Conservation (phyloP, 345 rosid species). For the Zanthoxylum bungeanum region DNA sequence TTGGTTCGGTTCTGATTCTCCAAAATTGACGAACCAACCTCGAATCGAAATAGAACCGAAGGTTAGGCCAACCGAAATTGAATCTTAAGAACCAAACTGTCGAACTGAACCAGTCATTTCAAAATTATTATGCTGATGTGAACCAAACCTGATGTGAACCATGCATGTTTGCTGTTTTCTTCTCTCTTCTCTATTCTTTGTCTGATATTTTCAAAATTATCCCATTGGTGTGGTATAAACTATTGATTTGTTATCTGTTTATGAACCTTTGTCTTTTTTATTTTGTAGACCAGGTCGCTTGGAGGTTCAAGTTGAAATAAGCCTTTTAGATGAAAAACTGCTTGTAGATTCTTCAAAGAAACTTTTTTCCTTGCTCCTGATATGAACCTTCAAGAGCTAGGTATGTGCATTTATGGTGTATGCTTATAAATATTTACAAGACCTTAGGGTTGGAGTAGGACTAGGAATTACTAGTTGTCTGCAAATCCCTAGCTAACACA, state of each 20-base stretch:
- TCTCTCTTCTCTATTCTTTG: too few species aligned
- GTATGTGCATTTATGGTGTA: constrained; percentile 36
- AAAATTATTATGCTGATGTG: too few species aligned
- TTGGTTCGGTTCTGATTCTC: too few species aligned
- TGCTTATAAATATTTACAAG: not conserved
- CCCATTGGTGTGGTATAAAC: not conserved
- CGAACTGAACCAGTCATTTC: too few species aligned
- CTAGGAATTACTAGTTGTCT: not conserved
- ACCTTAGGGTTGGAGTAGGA: not conserved
- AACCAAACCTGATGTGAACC: too few species aligned
- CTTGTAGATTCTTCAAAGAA: constrained; percentile 88
- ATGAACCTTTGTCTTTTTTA: not conserved
- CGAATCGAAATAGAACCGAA: too few species aligned
- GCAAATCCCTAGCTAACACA: not conserved
- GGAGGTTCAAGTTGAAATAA: constrained; percentile 98
- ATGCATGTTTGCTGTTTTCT: not conserved
- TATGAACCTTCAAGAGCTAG: constrained; percentile 82
- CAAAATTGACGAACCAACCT: too few species aligned
- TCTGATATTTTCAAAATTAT: not conserved
- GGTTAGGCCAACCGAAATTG: too few species aligned
- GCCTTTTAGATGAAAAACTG: constrained; percentile 99
- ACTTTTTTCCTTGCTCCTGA: constrained; percentile 88
- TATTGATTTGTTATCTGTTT: not conserved
- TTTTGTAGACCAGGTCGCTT: constrained; percentile 83
- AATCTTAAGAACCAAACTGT: too few species aligned